Conservation (phyloP, 176 grass and related monocot species). For the Aegilops longissima region DNA sequence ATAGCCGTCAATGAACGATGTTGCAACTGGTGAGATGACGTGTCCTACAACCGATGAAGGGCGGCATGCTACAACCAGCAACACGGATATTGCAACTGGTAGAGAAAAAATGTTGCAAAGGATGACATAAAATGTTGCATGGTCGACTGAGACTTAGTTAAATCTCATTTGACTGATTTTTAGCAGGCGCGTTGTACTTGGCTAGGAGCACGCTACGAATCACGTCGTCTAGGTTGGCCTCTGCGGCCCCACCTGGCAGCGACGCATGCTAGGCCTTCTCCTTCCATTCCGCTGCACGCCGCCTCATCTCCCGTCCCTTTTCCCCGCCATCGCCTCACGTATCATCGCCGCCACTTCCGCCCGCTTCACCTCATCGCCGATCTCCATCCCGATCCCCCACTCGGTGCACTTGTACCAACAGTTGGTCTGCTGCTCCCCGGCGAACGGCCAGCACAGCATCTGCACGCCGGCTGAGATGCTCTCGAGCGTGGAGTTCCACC, state of each 20-base stretch:
- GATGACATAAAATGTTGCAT: too few relatives aligned
- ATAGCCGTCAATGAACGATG: too few relatives aligned
- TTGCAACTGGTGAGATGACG: too few relatives aligned
- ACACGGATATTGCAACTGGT: too few relatives aligned
- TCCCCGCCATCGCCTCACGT: conserved; percentile 27
- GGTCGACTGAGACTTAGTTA: too few relatives aligned
- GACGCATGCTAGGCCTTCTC: conserved; percentile 10
- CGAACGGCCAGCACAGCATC: conserved; percentile 34
- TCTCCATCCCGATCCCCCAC: conserved; percentile 69
- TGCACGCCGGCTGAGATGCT: conserved; percentile 46
- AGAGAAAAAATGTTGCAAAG: too few relatives aligned
- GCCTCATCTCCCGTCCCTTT: too few relatives aligned
- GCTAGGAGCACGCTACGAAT: background rate
- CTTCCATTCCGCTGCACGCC: background rate
- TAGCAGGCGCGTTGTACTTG: background rate
- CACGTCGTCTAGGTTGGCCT: background rate
- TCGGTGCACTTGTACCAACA: conserved; percentile 49
- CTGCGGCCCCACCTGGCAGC: conserved; percentile 8
- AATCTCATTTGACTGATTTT: too few relatives aligned
- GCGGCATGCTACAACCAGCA: too few relatives aligned
- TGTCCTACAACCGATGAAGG: too few relatives aligned
- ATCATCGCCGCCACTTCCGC: conserved; percentile 35
- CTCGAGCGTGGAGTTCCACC: conserved; percentile 34
- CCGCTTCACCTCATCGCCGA: conserved; percentile 38
- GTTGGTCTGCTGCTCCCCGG: conserved; percentile 56